Evolutionary conservation across 176 grass and related monocot species (phyloP), one percentile per base, ranked within the genome.

Genomic region (Ensete ventricosum): DNA sequence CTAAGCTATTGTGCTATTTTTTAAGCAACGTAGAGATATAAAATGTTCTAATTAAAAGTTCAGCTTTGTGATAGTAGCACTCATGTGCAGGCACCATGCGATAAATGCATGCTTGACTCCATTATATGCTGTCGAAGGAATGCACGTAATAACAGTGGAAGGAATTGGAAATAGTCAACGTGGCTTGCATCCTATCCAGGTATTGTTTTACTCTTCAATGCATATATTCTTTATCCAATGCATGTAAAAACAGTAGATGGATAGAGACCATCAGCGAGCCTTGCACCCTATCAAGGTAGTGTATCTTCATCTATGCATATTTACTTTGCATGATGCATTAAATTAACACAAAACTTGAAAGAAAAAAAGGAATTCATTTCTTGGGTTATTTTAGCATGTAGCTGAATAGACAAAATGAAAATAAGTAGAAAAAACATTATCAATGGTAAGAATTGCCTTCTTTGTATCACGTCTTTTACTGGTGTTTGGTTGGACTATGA

Each of bases 81-180:
- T 14, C 54, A 55, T 66, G 53, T 87, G 54, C 74, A 97, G 94
- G 85, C 88, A 97, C 90, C 93, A 85, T 76, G 90, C 94, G 74
- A 91, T 97, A 77, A 97, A 97, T 70, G 94, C 90, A 78, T 97
- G 94, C 73, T 80, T 97, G 82, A 84, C 94, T 88, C 94, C 90
- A 27, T 87, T 97, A 77, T 97, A 97, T 84, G 93, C 90, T 55
- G 69, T 97, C 62, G 94, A 97, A 79, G 94, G 94, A 85, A 97
- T 93, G 90, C 94, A 97, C 72, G 81, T 97, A 86, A 93, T 97
- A 57, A 97, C 94, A 76, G 86, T 97, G 25, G 94, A 97, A 80
- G 94, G 94, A 83, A 78, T 97, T 82, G 94, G 90, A 82, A 80
- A 97, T 88, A 80, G 73, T 5, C 83, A 73, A 53, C 81, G 52